These are phyloP conservation scores for Zymoseptoria ardabiliae DNA, from an alignment of 2,329 filamentous ascomycete species.

Conservation along the genomic window DNA sequence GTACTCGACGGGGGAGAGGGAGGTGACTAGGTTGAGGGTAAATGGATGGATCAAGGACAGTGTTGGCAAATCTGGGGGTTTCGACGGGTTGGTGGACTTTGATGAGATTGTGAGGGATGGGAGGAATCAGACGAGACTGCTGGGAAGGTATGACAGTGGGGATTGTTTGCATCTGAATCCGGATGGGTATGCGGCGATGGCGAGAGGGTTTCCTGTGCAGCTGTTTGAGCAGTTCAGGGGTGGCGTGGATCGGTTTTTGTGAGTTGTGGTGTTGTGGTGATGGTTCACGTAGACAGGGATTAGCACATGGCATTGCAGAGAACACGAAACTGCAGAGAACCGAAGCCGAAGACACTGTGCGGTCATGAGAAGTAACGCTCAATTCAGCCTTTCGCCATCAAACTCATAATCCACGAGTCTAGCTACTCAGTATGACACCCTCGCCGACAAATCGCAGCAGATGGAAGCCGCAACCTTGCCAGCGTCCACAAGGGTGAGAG, in stretches of 20 bases:
- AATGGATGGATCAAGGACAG: conserved; percentile 55
- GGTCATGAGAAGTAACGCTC: conserved; percentile 4
- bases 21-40: conserved; percentile 49
- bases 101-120: conserved; percentile 50
- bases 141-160: conserved; percentile 49
- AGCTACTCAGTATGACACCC: neutral
- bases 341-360: neutral
- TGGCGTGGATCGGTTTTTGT: conserved; percentile 18
- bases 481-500: neutral
- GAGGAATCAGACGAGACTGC: conserved; percentile 43
- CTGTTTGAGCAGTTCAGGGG: conserved; percentile 39
- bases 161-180: conserved; percentile 60
- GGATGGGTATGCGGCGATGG: conserved; percentile 53
- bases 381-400: conserved; percentile 11
- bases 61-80: conserved; percentile 34
- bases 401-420: conserved; percentile 1
- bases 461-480: neutral
- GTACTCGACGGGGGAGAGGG: conserved; percentile 49
- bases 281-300: neutral
- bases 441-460: neutral
- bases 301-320: neutral
- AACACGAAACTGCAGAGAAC: too few species aligned
- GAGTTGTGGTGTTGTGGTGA: neutral
- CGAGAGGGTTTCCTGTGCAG: conserved; percentile 50
- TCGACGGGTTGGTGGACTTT: conserved; percentile 58